Evolutionary conservation across 805 yeast species (phyloP), one percentile per base, ranked within the genome.

Genomic region (Isabelozyma rhagii): DNA sequence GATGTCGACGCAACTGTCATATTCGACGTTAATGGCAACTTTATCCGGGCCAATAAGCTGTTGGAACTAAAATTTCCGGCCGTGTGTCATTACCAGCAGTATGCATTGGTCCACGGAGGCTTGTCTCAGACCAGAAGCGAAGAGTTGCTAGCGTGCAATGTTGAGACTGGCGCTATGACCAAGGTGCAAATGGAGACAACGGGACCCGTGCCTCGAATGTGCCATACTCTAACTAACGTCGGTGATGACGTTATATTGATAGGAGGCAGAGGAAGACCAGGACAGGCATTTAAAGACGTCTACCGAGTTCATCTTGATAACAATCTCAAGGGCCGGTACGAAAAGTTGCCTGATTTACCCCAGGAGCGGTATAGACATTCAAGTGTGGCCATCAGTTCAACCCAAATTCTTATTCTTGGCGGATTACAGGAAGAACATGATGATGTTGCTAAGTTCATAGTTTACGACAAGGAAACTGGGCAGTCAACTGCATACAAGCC

Each of bases 191-290:
- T 31, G 53, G 74, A 53, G 14, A 62, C 2, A 6, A 18, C 29
- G 8, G 31, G 14, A 10, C 68, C 75, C 0, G 49, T 63, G 0
- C 71, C 81, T 8, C 71, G 92, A 49, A 78, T 83, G 81, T 76
- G 85, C 51, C 92, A 87, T 56, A 70, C 83, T 0, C 55, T 82
- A 34, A 74, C 79, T 0, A 47, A 59, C 0, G 39, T 79, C 0
- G 56, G 51, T 2, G 55, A 61, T 11, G 60, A 56, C 0, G 41
- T 69, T 0, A 48, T 84, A 1, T 52, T 85, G 3, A 66, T 81
- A 34, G 96, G 94, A 3, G 96, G 96, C 3, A 74, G 96, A 52
- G 66, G 76, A 2, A 74, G 82, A 1, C 96, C 96, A 0, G 75
- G 78, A 2, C 61, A 63, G 8, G 66, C 72, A 0, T 60, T 80